Evolutionary conservation across 371 early-diverging fungal species (phyloP).

Genomic region (Catenaria anguillulae): DNA sequence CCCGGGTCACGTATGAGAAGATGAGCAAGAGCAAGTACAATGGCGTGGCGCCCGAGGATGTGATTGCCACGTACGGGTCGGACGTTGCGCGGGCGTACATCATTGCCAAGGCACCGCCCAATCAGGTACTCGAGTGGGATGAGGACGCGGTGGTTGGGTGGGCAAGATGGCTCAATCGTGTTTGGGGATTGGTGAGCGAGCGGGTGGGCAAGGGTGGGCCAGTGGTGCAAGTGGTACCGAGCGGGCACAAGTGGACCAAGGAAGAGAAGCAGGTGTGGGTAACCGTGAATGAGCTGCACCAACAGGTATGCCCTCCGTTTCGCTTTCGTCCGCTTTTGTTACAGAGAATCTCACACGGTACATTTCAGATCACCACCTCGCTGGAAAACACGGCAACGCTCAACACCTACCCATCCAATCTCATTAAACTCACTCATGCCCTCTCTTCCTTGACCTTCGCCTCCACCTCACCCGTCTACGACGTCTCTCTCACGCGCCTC

Average conservation of each 20-base stretch:
- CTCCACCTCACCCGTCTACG: not conserved
- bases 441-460: slow-evolving; percentile 22
- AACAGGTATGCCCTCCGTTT: slow-evolving; percentile 9
- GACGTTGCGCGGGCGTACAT: slow-evolving; percentile 77
- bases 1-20: slow-evolving; percentile 63
- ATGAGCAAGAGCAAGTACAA: slow-evolving; percentile 94
- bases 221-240: slow-evolving; percentile 9
- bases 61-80: slow-evolving; percentile 53
- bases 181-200: slow-evolving; percentile 21
- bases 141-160: slow-evolving; percentile 78
- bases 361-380: slow-evolving; percentile 6
- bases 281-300: slow-evolving; percentile 1
- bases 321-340: no score
- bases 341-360: no score
- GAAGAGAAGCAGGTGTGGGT: slow-evolving; percentile 11
- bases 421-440: slow-evolving; percentile 67
- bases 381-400: slow-evolving; percentile 43
- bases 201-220: slow-evolving; percentile 12
- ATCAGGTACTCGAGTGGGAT: slow-evolving; percentile 83
- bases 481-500: slow-evolving; percentile 2
- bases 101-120: slow-evolving; percentile 78
- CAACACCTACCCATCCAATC: slow-evolving; percentile 61
- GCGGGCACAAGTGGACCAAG: slow-evolving; percentile 1
- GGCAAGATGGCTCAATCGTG: slow-evolving; percentile 62
- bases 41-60: slow-evolving; percentile 71